Evolutionary conservation across 2,329 filamentous ascomycete species (phyloP), one percentile per base, ranked within the genome.

Genomic region (Helotiales sp.): DNA sequence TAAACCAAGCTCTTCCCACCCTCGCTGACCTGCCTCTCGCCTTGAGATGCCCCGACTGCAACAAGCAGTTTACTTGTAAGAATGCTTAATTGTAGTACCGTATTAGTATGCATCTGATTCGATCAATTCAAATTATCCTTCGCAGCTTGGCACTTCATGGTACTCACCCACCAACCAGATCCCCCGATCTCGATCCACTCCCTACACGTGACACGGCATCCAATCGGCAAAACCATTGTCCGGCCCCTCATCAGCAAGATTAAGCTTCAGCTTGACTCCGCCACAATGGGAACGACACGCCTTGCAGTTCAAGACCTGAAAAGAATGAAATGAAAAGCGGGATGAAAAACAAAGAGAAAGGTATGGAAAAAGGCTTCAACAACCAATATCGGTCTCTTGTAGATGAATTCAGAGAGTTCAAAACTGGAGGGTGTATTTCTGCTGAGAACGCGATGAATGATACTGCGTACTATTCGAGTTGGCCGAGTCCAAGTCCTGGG

Each of bases 371-470:
- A 34, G 30, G 26, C 13, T 65, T 64, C 60, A 22, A 50, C 17
- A n/a, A 10, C 17, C 13, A 69, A 3, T 70, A 63, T 58, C 58
- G 57, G 24, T 45, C 24, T 13, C 65, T 70, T 32, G 61, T 60
- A 20, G 58, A 64, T 64, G 64, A 70, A 8, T 70, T 69, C 61
- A 55, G 59, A 30, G 24, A 24, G 1, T 20, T 50, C 55, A 47
- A 43, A 61, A 40, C 62, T 8, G 62, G 54, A 20, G 37, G 24
- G 47, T 43, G 43, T 63, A 60, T 24, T n/a, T 52, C 55, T 30
- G 49, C 49, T 17, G 52, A 63, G 20, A 28, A 43, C 20, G 37
- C 34, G 20, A 49, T 66, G 40, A 62, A 66, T 49, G 40, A 37
- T n/a, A 28, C 52, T 2, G 40, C 52, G 8, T 61, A 55, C 11